Evolutionary conservation across 2,329 filamentous ascomycete species (phyloP), one percentile per base, ranked within the genome.

Genomic region (Alternaria incomplexa): DNA sequence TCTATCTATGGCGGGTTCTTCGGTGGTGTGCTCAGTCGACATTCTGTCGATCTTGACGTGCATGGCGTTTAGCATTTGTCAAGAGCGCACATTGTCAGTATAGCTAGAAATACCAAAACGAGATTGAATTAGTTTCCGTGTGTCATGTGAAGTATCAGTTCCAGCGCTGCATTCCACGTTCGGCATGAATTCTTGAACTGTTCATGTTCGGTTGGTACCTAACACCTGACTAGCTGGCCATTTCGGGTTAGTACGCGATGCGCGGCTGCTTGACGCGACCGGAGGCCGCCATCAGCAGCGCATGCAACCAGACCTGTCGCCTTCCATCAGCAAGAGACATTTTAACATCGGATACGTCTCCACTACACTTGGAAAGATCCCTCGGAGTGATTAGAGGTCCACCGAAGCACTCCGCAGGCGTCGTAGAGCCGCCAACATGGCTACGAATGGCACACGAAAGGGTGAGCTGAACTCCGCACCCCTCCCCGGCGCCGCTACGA

Each of bases 401-500:
- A 69, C 69, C 68, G 73, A 77, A 57, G 61, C 45, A 50, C 69
- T 69, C 73, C 68, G 83, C 53, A 82, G 83, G 62, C 84, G 45
- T 47, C 45, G 52, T 12, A 36, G 20, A 48, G 56, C 48, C 57
- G 50, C 44, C 48, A 66, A 50, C 62, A 80, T 79, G 77, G 74
- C 76, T 46, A 72, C 76, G 43, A 78, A 76, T 66, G 79, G 76
- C 56, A 75, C 75, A 52, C 79, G 78, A 65, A 80, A 80, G 73
- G 72, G 78, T 79, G 68, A 64, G 68, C 68, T 64, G 62, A 55
- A 52, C 50, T 43, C 61, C 51, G 47, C 63, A 65, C 66, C 59
- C 62, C 63, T 67, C 67, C 67, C 56, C 62, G 63, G 23, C 53
- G 43, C 53, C 53, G 53, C 52, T 44, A 45, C 50, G 64, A 65